These are phyloP conservation scores for Cyathus pygmaeus DNA, from an alignment of 1,284 basidiomycete species.

Conservation along the genomic window DNA sequence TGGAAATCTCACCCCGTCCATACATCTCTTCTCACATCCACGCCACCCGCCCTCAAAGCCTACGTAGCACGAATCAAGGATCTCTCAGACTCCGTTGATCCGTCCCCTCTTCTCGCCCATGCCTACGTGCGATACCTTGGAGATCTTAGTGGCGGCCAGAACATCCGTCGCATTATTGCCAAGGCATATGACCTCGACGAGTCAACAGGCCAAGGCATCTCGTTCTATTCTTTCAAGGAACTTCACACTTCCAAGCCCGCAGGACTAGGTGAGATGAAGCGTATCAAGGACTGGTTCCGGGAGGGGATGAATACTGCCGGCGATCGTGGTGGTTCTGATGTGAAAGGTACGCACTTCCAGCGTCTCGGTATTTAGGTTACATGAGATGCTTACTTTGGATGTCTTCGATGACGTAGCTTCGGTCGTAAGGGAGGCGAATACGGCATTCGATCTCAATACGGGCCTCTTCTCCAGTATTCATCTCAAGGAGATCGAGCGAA, in stretches of 20 bases:
- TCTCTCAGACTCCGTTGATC: conserved; percentile 57
- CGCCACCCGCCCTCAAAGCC: conserved; percentile 60
- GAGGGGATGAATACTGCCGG: conserved; percentile 77
- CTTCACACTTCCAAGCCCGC: conserved; percentile 54
- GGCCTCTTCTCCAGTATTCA: conserved; percentile 61
- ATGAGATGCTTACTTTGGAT: background rate
- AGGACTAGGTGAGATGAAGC: conserved; percentile 70
- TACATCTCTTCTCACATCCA: conserved; percentile 50
- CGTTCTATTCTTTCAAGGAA: conserved; percentile 81
- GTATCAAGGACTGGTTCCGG: conserved; percentile 83
- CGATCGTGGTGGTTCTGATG: conserved; percentile 54
- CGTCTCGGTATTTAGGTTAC: background rate
- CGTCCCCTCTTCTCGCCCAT: conserved; percentile 75
- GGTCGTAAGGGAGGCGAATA: conserved; percentile 70
- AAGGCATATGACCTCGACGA: conserved; percentile 75
- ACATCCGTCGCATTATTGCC: conserved; percentile 69
- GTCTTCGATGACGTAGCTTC: conserved; percentile 33
- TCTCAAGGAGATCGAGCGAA: conserved; percentile 18
- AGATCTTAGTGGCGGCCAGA: conserved; percentile 85
- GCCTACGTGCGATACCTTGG: conserved; percentile 89
- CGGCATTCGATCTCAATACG: conserved; percentile 76
- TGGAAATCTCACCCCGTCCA: conserved; percentile 70
- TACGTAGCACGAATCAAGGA: conserved; percentile 64
- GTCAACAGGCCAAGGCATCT: conserved; percentile 59
- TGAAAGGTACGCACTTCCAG: conserved; percentile 58